Evolutionary conservation across 1,284 basidiomycete species (phyloP).

Genomic region (Naganishia liquefaciens): DNA sequence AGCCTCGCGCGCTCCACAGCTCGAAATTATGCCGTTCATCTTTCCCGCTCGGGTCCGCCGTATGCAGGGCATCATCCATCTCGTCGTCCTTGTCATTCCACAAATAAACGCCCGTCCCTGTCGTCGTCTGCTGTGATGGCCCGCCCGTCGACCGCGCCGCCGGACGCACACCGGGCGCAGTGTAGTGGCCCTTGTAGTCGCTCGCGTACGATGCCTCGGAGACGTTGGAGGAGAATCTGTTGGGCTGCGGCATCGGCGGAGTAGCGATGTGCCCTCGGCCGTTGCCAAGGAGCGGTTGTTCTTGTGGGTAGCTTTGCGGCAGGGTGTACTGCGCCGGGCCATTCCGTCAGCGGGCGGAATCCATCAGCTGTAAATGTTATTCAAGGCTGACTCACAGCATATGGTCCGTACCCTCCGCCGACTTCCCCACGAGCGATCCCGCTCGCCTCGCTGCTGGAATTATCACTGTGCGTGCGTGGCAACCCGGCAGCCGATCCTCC

Average conservation of each 20-base stretch:
- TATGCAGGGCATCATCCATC: conserved; percentile 63
- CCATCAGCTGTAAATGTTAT: neutral
- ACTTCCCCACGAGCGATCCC: conserved; percentile 31
- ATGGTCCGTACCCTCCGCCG: conserved; percentile 33
- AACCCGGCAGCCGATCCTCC: neutral
- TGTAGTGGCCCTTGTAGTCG: conserved; percentile 21
- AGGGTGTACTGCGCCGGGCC: conserved; percentile 27
- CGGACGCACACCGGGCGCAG: conserved; percentile 15
- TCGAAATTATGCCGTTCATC: conserved; percentile 57
- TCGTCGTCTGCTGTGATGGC: conserved; percentile 15
- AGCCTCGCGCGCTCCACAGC: conserved; percentile 47
- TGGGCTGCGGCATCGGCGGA: conserved; percentile 19
- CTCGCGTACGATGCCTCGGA: conserved; percentile 34
- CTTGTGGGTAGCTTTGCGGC: conserved; percentile 22
- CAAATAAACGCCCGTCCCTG: conserved; percentile 27
- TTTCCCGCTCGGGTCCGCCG: conserved; percentile 48
- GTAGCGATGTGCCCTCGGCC: conserved; percentile 16
- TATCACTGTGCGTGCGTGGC: conserved; percentile 19
- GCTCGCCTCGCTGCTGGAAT: conserved; percentile 31
- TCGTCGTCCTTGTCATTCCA: conserved; percentile 50
- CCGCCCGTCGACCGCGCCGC: neutral
- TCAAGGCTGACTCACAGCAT: conserved; percentile 30
- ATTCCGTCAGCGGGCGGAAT: neutral
- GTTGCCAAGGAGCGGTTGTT: conserved; percentile 15
- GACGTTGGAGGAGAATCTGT: conserved; percentile 31